These are phyloP conservation scores for Extremus antarcticus DNA, from an alignment of 495 filamentous ascomycete species.

Conservation along the genomic window DNA sequence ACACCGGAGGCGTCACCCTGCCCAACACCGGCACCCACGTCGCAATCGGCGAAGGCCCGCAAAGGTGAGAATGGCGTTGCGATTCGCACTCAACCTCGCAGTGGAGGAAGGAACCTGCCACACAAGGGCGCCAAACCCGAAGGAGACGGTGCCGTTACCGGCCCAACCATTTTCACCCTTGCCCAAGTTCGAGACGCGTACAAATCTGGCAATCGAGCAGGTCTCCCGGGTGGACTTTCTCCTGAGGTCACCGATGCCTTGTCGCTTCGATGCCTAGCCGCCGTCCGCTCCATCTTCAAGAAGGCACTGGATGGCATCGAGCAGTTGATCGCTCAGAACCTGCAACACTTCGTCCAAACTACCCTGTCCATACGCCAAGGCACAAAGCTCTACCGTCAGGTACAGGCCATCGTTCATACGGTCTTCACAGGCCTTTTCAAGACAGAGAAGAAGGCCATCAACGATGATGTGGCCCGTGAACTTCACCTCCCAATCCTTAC, in stretches of 20 bases:
- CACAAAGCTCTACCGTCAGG: conserved; percentile 16
- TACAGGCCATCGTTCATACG: conserved; percentile 2
- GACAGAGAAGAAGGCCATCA: conserved; percentile 7
- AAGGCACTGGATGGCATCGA: conserved; percentile 7
- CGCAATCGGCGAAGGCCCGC: conserved; percentile 9
- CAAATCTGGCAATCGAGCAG: conserved; percentile 22
- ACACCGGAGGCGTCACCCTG: neutral
- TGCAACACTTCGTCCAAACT: neutral
- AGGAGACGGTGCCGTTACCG: neutral
- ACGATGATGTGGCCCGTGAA: conserved; percentile 6
- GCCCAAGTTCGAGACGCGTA: conserved; percentile 28
- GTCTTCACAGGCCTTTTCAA: conserved; percentile 3
- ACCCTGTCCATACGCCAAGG: conserved; percentile 6
- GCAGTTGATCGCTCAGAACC: neutral
- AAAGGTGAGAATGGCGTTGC: conserved; percentile 10
- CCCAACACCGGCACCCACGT: neutral
- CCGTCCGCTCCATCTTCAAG: conserved; percentile 11
- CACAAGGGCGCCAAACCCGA: neutral
- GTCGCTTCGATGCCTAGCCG: conserved; percentile 4
- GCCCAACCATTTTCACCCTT: neutral
- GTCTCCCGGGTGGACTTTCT: conserved; percentile 28
- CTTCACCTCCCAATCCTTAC: conserved; percentile 12
- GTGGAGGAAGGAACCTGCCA: neutral
- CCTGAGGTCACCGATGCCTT: conserved; percentile 27
- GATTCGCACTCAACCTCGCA: neutral